Base-by-base conservation (phyloP, 768 basidiomycete genomes). In the Coprinellus micaceus region DNA sequence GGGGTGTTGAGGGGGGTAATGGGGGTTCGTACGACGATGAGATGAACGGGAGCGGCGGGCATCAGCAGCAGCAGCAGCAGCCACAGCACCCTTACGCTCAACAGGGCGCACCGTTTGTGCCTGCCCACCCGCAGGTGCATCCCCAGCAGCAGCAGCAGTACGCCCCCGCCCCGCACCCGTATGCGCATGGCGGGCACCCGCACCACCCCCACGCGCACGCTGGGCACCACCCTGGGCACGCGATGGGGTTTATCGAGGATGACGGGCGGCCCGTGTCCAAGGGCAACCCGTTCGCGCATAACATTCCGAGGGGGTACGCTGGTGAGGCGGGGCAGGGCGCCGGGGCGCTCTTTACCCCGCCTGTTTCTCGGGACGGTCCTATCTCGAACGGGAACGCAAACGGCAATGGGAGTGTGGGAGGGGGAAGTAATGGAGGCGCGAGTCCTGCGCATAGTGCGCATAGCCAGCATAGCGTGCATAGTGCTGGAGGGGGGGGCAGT, bases 281-380 rank as follows among this genome's bases (percentile, higher is more conserved):
- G 10, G 61, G 64, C 37, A 71, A 71, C 59, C 66, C 72, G 4
- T 78, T 76, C 53, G 65, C 71, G 29, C 75, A 74, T 58, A 71
- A 65, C 53, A 60, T 61, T 13, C 64, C 62, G 11, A 21, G 57
- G 15, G 60, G 60, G 56, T 51, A 60, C 24, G 17, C 46, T 29
- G 52, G 37, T 29, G 43, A 58, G n/a, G n/a, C n/a, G 6, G 60
- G 55, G 15, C 41, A 53, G 15, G 62, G 54, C 41, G 60, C 51
- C 44, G 24, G 58, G 25, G 41, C 55, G 10, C 60, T 67, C 25
- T 67, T 62, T 54, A 67, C 66, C 2, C 62, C 65, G 15, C 65
- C 66, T 30, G 61, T 64, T 13, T 48, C 58, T 2, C 58, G 64
- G 19, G 63, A 65, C 49, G 61, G 61, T 41, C 58, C 47, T 17